Conservation (phyloP, 2,329 filamentous ascomycete genomes). For the Microdochium trichocladiopsis region DNA sequence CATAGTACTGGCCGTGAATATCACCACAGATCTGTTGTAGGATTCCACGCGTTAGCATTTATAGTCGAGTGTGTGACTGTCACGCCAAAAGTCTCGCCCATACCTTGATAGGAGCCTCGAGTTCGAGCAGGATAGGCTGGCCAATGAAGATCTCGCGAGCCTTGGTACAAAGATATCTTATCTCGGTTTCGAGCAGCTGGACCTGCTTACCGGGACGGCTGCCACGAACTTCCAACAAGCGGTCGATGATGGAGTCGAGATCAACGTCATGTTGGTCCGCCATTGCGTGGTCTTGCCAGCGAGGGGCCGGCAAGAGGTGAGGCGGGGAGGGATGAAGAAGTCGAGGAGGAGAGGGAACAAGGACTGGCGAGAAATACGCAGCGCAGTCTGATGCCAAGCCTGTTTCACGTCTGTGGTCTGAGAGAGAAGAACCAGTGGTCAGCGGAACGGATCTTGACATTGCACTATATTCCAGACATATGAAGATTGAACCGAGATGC, state of each 20-base stretch:
- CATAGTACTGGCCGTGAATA: constrained; percentile 99
- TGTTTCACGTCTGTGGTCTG: neutral
- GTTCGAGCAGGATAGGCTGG: constrained; percentile 93
- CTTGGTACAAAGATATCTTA: constrained; percentile 96
- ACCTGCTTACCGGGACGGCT: constrained; percentile 98
- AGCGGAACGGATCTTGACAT: too few relatives aligned
- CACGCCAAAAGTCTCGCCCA: constrained; percentile 12
- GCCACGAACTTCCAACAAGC: constrained; percentile 93
- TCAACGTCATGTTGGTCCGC: constrained; percentile 80
- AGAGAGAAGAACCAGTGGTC: neutral
- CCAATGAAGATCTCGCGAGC: constrained; percentile 99
- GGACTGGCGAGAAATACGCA: constrained; percentile 7
- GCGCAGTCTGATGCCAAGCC: neutral
- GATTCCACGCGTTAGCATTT: neutral
- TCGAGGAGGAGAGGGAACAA: constrained; percentile 9
- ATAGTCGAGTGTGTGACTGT: neutral
- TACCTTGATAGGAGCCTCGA: constrained; percentile 99
- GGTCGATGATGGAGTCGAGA: constrained; percentile 98
- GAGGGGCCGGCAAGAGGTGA: constrained; percentile 16
- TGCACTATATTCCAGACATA: too few relatives aligned
- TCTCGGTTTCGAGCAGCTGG: constrained; percentile 92
- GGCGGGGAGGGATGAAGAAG: constrained; percentile 6
- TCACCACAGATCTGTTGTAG: constrained; percentile 87
- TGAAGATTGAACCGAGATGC: too few relatives aligned
- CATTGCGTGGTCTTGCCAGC: constrained; percentile 41